Evolutionary conservation across 2,329 filamentous ascomycete species (phyloP), one percentile per base, ranked within the genome.

Genomic region (Nigrospora osmanthi): DNA sequence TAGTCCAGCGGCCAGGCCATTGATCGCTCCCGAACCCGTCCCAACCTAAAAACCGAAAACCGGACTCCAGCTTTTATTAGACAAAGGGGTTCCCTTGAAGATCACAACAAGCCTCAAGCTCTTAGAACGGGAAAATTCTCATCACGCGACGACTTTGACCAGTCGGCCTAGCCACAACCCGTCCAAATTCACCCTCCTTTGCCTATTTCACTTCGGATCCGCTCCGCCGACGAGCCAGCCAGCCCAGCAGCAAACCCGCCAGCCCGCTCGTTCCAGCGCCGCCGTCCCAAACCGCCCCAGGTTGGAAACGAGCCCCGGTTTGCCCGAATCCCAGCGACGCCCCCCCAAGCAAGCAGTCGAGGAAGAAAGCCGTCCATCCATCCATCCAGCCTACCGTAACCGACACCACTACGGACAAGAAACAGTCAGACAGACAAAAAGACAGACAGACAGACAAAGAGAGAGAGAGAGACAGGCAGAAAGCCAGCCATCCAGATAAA

Each of bases 11-110:
- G 32, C 35, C 14, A 36, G 33, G 16, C 41, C 41, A 43, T 43
- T 37, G 41, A 43, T 41, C 39, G 39, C 39, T 41, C 41, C 41
- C 41, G 41, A 43, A 32, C 36, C 39, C 45, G 28, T 33, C 45
- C 42, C 41, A 44, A 41, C 42, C 46, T 42, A 41, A 44, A 44
- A 45, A 47, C 31, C 46, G 36, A 47, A 47, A 37, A 23, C 43
- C 31, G 34, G 34, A 44, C 40, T 44, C 41, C 42, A 32, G 34
- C 19, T 16, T 38, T 47, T 12, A 41, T 41, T 47, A 41, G 41
- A 32, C 40, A 40, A 47, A 47, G 41, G 45, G 45, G 40, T 35
- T 37, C 17, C 36, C 39, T 34, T 19, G 41, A 47, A 43, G 42
- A 43, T 47, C 45, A 38, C 31, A 47, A 47, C 45, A 43, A 41